phyloP scores from a whole-genome alignment of 2,329 filamentous ascomycete species.

The Calonectria hongkongensis region DNA sequence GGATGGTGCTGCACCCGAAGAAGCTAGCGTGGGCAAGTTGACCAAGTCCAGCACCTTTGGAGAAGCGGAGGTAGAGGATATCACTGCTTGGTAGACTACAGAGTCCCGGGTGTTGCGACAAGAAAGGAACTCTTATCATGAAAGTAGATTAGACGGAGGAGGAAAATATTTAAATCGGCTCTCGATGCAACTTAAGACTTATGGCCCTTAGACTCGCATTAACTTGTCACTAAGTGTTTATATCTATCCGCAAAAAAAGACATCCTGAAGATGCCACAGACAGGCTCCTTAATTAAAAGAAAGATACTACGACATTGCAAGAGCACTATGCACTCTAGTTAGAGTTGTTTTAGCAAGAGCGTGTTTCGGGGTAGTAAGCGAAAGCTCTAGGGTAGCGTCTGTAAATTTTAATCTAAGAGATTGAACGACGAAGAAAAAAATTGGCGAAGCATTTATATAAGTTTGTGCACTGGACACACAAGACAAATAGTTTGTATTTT shows the following conservation, averaged over 20 bases:
- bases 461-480: too few species aligned
- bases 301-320: too few species aligned
- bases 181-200: neutral
- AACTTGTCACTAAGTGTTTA: neutral
- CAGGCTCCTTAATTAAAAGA: too few species aligned
- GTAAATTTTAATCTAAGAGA: neutral
- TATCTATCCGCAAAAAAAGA: neutral
- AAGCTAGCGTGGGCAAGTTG: constrained; percentile 75
- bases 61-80: constrained; percentile 96
- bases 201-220: neutral
- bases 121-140: neutral
- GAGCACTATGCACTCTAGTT: too few species aligned
- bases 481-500: too few species aligned
- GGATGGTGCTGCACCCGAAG: constrained; percentile 69
- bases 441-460: too few species aligned
- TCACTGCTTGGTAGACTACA: constrained; percentile 86
- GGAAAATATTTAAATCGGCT: too few species aligned
- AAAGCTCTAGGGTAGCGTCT: neutral
- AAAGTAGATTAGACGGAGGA: constrained; percentile 1
- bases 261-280: too few species aligned
- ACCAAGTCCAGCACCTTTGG: constrained; percentile 95
- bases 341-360: too few species aligned
- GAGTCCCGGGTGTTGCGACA: neutral
- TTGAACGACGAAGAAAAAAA: too few species aligned
- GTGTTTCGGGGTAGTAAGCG: too few species aligned